Evolutionary conservation across 768 basidiomycete species (phyloP).

Genomic region (Rubroboletus pulcherrimus): DNA sequence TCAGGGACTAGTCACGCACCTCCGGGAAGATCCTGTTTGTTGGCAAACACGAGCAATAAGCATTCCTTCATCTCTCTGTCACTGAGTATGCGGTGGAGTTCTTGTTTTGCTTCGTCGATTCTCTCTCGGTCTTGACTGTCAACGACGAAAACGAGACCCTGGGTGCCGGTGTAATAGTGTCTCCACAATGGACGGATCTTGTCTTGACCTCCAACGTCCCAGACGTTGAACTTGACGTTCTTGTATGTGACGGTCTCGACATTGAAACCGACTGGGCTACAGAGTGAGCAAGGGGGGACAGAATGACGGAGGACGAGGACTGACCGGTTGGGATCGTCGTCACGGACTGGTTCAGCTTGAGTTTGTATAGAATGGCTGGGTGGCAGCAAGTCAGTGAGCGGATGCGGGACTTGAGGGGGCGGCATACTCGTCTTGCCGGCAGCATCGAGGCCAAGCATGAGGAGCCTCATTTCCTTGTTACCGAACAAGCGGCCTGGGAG

Average conservation of each 20-base stretch:
- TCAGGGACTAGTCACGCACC: slow-evolving; percentile 49
- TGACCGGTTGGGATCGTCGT: slow-evolving; percentile 96
- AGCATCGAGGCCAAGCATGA: slow-evolving; percentile 97
- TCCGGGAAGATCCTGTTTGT: slow-evolving; percentile 97
- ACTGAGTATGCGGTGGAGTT: slow-evolving; percentile 91
- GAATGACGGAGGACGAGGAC: background rate
- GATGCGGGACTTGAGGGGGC: background rate
- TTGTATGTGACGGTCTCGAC: slow-evolving; percentile 99
- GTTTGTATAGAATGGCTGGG: slow-evolving; percentile 95
- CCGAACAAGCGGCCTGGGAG: slow-evolving; percentile 87
- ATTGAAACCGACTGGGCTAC: slow-evolving; percentile 83
- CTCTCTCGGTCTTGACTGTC: slow-evolving; percentile 95
- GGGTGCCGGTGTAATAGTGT: slow-evolving; percentile 98
- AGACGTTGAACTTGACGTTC: slow-evolving; percentile 93
- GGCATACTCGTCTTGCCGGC: slow-evolving; percentile 96
- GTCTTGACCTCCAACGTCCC: slow-evolving; percentile 99
- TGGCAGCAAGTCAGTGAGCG: background rate
- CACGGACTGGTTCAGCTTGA: slow-evolving; percentile 97
- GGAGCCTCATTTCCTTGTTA: slow-evolving; percentile 97
- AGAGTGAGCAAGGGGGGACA: slow-evolving; percentile 1
- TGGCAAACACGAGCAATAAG: slow-evolving; percentile 94
- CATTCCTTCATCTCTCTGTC: slow-evolving; percentile 99
- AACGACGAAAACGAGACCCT: slow-evolving; percentile 97
- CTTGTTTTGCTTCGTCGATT: slow-evolving; percentile 94
- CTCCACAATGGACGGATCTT: slow-evolving; percentile 98